These are phyloP conservation scores for Phialemonium atrogriseum DNA, from an alignment of 2,329 filamentous ascomycete species.

Conservation along the genomic window DNA sequence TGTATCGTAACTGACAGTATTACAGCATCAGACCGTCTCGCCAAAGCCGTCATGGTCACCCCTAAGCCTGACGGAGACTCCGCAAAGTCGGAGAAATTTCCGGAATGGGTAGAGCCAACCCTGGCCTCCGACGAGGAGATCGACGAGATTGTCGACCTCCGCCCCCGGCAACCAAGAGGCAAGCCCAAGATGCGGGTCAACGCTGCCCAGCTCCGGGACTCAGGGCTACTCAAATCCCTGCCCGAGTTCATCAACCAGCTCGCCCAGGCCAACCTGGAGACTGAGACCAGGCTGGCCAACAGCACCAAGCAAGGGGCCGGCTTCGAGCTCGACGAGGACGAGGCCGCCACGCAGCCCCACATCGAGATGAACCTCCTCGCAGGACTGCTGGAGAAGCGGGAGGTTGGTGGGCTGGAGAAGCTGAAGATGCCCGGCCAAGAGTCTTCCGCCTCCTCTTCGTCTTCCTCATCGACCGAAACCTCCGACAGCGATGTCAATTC, in stretches of 20 bases:
- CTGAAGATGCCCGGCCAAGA: not conserved
- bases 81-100: constrained; percentile 13
- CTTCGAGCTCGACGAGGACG: constrained; percentile 14
- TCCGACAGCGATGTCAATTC: too few species aligned
- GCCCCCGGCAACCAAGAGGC: constrained; percentile 3
- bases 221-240: constrained; percentile 11
- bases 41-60: too few species aligned
- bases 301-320: constrained; percentile 8
- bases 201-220: constrained; percentile 10
- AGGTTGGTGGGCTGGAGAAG: not conserved
- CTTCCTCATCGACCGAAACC: too few species aligned
- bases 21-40: too few species aligned
- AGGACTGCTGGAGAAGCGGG: constrained; percentile 12
- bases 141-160: constrained; percentile 14
- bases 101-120: constrained; percentile 11
- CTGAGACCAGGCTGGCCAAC: constrained; percentile 9
- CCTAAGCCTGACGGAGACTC: too few species aligned
- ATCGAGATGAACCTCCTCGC: constrained; percentile 15
- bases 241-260: constrained; percentile 18
- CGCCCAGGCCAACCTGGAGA: constrained; percentile 12
- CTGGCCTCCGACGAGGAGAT: constrained; percentile 12
- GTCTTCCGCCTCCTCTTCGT: not conserved
- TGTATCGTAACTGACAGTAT: too few species aligned
- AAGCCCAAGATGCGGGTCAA: constrained; percentile 16
- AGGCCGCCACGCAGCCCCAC: constrained; percentile 11